Base-by-base conservation (phyloP, 192 early-diverging fungal species). In the Umbelopsis vinacea region DNA sequence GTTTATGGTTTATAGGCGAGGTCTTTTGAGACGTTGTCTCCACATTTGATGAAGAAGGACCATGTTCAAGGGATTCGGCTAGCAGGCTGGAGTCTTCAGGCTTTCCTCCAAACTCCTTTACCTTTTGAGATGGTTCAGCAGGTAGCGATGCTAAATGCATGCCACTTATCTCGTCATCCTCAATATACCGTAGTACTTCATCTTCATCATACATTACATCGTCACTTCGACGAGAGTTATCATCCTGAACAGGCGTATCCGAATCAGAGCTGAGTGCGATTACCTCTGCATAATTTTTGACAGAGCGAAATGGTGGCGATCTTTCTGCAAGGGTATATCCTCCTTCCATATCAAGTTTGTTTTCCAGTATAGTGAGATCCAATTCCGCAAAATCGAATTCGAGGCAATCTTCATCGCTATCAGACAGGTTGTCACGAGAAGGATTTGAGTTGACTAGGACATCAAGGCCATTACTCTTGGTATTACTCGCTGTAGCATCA, bases 341-440 rank as follows among this genome's bases (percentile, higher is more conserved):
- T 63, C 57, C 57, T 33, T 63, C 57, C 57, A 33, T 38, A 26
- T 63, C 57, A 63, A 63, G 17, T 33, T 63, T 63, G 33, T 63
- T 63, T 33, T 63, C 57, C 23, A 63, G 57, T 14, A 63, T 63
- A 19, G 57, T 63, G 57, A 63, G 57, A 37, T 63, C 57, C 33
- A 63, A 63, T 14, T 63, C 57, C 17, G 15, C 57, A 6, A 63
- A 29, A 37, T 63, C 57, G 33, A 63, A 37, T 29, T 63, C 29
- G 33, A 37, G 26, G 12, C 14, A 63, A 12, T 63, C 57, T 29
- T 37, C 26, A 38, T 38, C 57, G 12, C 57, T 35, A 1, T 63
- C 33, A 37, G 17, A 14, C 7, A 29, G 4, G 35, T 63, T 35
- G 26, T 14, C 33, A 17, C 11, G 15, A 9, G 14, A 19, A 4